Evolutionary conservation across 371 early-diverging fungal species (phyloP).

Genomic region (Mortierella sp.): DNA sequence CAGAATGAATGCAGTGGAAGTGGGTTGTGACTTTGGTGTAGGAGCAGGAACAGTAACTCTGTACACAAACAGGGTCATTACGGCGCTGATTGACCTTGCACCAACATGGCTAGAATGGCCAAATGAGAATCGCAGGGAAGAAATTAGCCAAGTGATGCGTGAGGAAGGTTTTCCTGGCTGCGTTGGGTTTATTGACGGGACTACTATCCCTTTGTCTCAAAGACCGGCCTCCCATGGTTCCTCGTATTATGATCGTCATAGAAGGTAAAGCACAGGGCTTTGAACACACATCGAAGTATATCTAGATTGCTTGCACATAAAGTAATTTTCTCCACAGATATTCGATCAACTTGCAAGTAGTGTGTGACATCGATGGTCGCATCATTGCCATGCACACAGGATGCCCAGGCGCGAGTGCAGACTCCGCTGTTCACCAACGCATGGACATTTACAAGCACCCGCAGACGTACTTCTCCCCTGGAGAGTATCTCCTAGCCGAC

Average conservation of each 20-base stretch:
- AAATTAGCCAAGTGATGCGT: conserved; percentile 11
- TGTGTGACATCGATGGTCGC: conserved; percentile 11
- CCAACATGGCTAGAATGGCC: conserved; percentile 9
- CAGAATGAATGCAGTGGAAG: neutral
- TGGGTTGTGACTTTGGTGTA: neutral
- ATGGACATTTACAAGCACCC: conserved; percentile 3
- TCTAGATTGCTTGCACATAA: no score
- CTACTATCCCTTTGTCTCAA: conserved; percentile 6
- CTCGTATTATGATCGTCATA: conserved; percentile 6
- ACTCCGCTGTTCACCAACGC: conserved; percentile 9
- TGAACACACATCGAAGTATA: neutral
- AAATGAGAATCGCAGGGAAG: conserved; percentile 1
- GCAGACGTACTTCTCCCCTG: conserved; percentile 1
- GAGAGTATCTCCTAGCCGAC: conserved; percentile 20
- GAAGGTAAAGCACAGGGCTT: neutral
- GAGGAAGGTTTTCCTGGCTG: conserved; percentile 29
- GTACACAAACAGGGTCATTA: conserved; percentile 8
- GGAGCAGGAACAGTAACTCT: neutral
- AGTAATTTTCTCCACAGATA: conserved; percentile 4
- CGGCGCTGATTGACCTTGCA: conserved; percentile 4
- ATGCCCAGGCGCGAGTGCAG: conserved; percentile 12
- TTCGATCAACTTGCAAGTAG: conserved; percentile 12
- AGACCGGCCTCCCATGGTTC: conserved; percentile 3
- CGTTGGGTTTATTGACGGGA: conserved; percentile 24
- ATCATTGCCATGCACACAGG: conserved; percentile 9